phyloP scores from a whole-genome alignment of 805 yeast genomes.

The Lipomyces lipofer region DNA sequence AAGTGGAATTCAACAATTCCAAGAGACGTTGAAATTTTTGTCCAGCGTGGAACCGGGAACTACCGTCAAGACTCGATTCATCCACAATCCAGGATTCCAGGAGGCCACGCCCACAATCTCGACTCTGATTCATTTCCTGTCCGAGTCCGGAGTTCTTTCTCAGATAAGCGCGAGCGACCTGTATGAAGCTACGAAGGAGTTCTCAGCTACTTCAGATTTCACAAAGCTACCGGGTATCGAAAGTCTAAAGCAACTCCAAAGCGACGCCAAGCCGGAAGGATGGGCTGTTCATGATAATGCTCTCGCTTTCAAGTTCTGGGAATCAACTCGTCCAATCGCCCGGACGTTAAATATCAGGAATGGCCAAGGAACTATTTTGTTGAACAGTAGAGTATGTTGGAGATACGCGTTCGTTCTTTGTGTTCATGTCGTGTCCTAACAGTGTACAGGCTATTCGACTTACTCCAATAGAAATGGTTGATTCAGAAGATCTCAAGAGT shows the following conservation, averaged over 20 bases:
- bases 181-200: slow-evolving; percentile 3
- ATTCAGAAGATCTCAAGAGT: slow-evolving; percentile 20
- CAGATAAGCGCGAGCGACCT: slow-evolving; percentile 11
- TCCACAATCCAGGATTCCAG: slow-evolving; percentile 26
- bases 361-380: slow-evolving; percentile 5
- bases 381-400: slow-evolving; percentile 18
- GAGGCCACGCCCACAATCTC: slow-evolving; percentile 19
- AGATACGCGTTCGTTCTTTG: neutral
- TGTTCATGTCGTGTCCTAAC: neutral
- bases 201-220: slow-evolving; percentile 13
- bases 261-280: slow-evolving; percentile 17
- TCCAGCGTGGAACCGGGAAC: neutral
- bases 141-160: slow-evolving; percentile 3
- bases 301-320: slow-evolving; percentile 24
- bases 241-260: neutral
- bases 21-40: slow-evolving; percentile 12
- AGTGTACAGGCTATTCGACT: slow-evolving; percentile 12
- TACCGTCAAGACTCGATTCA: slow-evolving; percentile 10
- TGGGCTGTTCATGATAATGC: slow-evolving; percentile 28
- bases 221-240: slow-evolving; percentile 20
- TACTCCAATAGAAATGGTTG: neutral
- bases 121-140: slow-evolving; percentile 20
- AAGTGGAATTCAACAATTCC: slow-evolving; percentile 14
- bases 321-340: slow-evolving; percentile 5
- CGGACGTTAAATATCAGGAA: slow-evolving; percentile 1